Evolutionary conservation across 2,329 filamentous ascomycete genomes (phyloP), one percentile per base, ranked within the genome.

Genomic region (Aspergillus pseudoterreus): DNA sequence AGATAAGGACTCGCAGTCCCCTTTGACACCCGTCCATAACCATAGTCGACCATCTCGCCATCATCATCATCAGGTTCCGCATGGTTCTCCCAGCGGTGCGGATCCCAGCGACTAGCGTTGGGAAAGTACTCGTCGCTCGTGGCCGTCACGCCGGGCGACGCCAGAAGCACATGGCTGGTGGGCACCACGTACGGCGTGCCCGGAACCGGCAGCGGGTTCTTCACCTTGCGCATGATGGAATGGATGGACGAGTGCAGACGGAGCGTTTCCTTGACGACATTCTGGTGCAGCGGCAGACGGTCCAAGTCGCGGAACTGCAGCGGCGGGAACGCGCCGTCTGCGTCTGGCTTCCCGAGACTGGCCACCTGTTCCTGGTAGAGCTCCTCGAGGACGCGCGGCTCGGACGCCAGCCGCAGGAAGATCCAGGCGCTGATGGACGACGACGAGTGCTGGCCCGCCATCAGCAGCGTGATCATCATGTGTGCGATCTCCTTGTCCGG

Each of bases 401-500:
- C 77, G 1, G 84, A 81, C 9, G 88, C 88, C 2, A 92, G 79
- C 45, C 84, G 85, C 11, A 92, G 78, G 59, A 92, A 73, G 58
- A 90, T 88, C 88, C 88, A 92, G 8, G 85, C 80, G 59, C 84
- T 84, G n/a, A 86, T 87, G 0, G 87, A 85, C 4, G 88, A 86
- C 0, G 87, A 91, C 1, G 86, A 88, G 73, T 92, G 88, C 65
- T 94, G 88, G 46, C 88, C 88, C 10, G 85, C 88, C 88, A 94
- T 92, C 47, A 92, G 79, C 14, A 92, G 78, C 0, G 88, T 87
- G 63, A 92, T 92, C 88, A 92, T 91, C 78, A 92, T 88, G 70
- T 90, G 85, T 0, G 88, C 87, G 47, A 92, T 83, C 65, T 92
- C 88, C 59, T 84, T 80, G 66, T 92, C 88, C 0, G 88, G 84